Evolutionary conservation across 768 basidiomycete genomes (phyloP), one percentile per base, ranked within the genome.

Genomic region (Pisolithus sp.): DNA sequence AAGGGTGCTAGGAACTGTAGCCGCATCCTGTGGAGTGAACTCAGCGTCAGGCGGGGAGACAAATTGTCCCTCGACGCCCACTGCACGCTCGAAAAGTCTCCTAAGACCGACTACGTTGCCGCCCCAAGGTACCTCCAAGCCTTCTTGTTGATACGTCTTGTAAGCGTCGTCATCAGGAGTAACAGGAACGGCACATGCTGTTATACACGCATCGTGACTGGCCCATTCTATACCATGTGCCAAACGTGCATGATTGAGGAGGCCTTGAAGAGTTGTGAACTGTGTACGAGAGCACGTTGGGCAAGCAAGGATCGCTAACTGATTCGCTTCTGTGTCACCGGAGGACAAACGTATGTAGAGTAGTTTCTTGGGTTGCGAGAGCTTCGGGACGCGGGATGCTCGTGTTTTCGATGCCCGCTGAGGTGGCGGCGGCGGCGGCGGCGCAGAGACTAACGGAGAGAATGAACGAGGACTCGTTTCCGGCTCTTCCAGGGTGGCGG

Each of bases 211-310:
- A 41, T 80, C 79, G 52, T 79, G 77, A 30, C 71, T 77, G 17
- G 74, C 71, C 63, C 71, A 79, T 51, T 78, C 73, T 38, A 74
- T 62, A 13, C 69, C 63, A 52, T 79, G 77, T 8, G 72, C 65
- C n/a, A 79, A 60, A 17, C 79, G 75, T 38, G 73, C 76, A 57
- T 79, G 77, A 47, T 79, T 79, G 26, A 80, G 64, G 37, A 80
- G 67, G 12, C 77, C 77, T 52, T 79, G 77, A 7, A 80, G 67
- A 23, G 68, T 78, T 21, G 74, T 76, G 57, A 79, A 78, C 44
- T 80, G 75, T 7, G 68, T 70, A 20, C 77, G 72, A 8, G 57
- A 43, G 53, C 77, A 79, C 48, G 70, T 72, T 0, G 72, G 68
- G 58, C 77, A 79, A 5, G 58, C 63, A 36, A 79, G 69, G 43